phyloP scores from a whole-genome alignment of 176 grass and related monocot genomes.

The Poa annua region DNA sequence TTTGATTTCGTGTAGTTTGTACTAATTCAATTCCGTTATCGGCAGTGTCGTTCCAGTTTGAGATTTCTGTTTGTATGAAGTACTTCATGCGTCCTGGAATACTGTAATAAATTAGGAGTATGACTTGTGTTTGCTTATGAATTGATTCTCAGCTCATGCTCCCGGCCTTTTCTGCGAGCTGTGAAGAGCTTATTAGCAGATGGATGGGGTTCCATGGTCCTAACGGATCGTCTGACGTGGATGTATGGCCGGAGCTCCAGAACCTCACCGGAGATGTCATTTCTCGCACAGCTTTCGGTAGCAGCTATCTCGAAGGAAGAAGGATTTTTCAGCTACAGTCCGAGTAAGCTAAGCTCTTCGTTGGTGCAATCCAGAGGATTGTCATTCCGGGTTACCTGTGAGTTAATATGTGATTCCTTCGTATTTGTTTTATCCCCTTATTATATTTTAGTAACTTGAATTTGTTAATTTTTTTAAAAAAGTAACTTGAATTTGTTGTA shows the following conservation, averaged over 20 bases:
- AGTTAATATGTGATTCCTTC: neutral
- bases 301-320: conserved; percentile 54
- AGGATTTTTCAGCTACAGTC: conserved; percentile 61
- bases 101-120: neutral
- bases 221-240: conserved; percentile 38
- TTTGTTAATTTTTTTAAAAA: neutral
- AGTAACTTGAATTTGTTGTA: neutral
- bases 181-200: conserved; percentile 52
- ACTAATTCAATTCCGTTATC: neutral
- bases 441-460: too few relatives aligned
- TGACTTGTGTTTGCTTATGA: neutral
- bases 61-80: neutral
- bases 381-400: conserved; percentile 50
- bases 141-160: conserved; percentile 54
- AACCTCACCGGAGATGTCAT: conserved; percentile 44
- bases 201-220: conserved; percentile 40
- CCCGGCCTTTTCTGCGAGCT: conserved; percentile 60
- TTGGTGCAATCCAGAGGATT: conserved; percentile 14
- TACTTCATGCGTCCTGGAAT: neutral
- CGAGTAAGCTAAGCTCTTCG: conserved; percentile 36
- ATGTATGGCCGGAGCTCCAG: conserved; percentile 43
- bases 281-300: conserved; percentile 38
- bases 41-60: neutral
- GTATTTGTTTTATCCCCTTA: neutral
- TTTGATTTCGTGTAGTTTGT: neutral